Percentiles rank a stretch among this genome's conserved stretches.
Conservation (phyloP, 1,284 basidiomycete genomes). For the Heliocybe sulcata region DNA sequence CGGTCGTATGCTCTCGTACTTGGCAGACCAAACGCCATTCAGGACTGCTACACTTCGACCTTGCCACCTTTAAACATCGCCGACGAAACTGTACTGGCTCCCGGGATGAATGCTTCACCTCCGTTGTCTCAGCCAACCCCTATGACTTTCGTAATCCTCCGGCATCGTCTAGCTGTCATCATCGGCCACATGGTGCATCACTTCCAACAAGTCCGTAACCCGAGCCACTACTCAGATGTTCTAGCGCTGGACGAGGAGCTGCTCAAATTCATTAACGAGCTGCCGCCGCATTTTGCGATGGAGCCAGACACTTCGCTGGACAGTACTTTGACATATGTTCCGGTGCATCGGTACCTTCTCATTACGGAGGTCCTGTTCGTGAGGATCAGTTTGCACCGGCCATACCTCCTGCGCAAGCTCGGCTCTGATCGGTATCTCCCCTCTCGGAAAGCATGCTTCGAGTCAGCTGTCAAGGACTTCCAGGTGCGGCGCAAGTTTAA, state of each 20-base stretch:
- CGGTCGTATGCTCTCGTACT: conserved; percentile 88
- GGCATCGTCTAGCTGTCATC: conserved; percentile 77
- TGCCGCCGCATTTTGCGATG: conserved; percentile 75
- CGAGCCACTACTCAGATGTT: conserved; percentile 83
- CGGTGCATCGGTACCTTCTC: conserved; percentile 72
- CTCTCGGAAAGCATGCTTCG: conserved; percentile 72
- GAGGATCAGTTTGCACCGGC: conserved; percentile 70
- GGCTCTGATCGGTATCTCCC: conserved; percentile 69
- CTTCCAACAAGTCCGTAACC: conserved; percentile 84
- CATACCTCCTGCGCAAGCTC: conserved; percentile 69
- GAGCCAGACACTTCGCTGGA: conserved; percentile 79
- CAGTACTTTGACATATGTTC: conserved; percentile 52
- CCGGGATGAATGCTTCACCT: conserved; percentile 30
- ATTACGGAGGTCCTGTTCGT: conserved; percentile 78
- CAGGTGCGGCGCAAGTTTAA: conserved; percentile 63
- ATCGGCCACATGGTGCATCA: conserved; percentile 93
- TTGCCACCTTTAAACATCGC: conserved; percentile 81
- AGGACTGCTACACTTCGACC: conserved; percentile 82
- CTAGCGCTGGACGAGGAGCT: conserved; percentile 81
- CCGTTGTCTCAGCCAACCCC: conserved; percentile 72
- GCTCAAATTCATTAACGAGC: conserved; percentile 63
- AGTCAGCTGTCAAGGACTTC: conserved; percentile 73
- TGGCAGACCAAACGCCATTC: conserved; percentile 84
- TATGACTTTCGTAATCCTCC: conserved; percentile 85
- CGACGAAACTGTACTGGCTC: conserved; percentile 44